phyloP scores from a whole-genome alignment of 495 filamentous ascomycete genomes.

The Viridothelium virens region DNA sequence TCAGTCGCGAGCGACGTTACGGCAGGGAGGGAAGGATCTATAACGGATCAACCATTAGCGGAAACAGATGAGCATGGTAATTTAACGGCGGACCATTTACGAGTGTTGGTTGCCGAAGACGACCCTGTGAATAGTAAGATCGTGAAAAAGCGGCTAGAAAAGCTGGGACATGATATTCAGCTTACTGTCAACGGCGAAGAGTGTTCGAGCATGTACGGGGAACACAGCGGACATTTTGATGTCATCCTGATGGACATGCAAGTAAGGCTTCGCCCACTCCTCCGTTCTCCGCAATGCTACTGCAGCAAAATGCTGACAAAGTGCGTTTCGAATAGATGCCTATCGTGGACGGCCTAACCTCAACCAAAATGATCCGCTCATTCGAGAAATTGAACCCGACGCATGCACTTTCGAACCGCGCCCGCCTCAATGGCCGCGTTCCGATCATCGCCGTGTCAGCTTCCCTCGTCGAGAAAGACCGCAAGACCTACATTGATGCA shows the following conservation, averaged over 20 bases:
- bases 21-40: background rate
- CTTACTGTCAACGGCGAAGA: slow-evolving; percentile 81
- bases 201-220: slow-evolving; percentile 62
- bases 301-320: too few relatives aligned
- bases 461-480: slow-evolving; percentile 65
- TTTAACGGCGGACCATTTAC: slow-evolving; percentile 41
- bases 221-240: slow-evolving; percentile 56
- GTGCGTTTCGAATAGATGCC: slow-evolving; percentile 58
- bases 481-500: slow-evolving; percentile 60
- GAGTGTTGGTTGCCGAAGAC: slow-evolving; percentile 80
- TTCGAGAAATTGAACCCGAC: slow-evolving; percentile 46
- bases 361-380: slow-evolving; percentile 73
- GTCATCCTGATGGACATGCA: slow-evolving; percentile 97
- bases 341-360: slow-evolving; percentile 78
- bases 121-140: slow-evolving; percentile 90
- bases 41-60: slow-evolving; percentile 11
- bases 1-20: background rate
- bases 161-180: slow-evolving; percentile 63
- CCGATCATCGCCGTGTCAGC: slow-evolving; percentile 91
- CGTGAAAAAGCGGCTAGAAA: slow-evolving; percentile 73
- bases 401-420: slow-evolving; percentile 41
- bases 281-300: background rate
- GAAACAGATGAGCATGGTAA: background rate
- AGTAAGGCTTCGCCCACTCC: slow-evolving; percentile 40
- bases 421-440: slow-evolving; percentile 47